Evolutionary conservation across 2,329 filamentous ascomycete genomes (phyloP).

Genomic region (Sarocladium strictum): DNA sequence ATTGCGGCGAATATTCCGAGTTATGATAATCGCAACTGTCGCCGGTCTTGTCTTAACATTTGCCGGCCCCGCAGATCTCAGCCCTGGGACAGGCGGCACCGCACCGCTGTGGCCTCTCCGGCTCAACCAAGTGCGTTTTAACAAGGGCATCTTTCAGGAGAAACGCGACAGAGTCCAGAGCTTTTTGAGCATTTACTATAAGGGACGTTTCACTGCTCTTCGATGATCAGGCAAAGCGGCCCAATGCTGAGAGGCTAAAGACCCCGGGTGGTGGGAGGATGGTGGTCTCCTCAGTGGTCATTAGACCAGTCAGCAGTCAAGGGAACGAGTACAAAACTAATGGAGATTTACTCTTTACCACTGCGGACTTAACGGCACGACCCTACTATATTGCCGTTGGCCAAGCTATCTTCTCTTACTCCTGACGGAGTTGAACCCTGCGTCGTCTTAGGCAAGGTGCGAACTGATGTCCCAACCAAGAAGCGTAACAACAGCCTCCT

Average conservation of each 20-base stretch:
- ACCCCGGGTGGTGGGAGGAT: constrained; percentile 26
- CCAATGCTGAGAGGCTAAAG: constrained; percentile 20
- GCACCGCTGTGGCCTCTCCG: constrained; percentile 26
- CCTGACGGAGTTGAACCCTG: constrained; percentile 23
- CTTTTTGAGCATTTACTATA: constrained; percentile 24
- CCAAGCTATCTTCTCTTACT: constrained; percentile 24
- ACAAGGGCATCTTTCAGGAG: constrained; percentile 24
- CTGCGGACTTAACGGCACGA: constrained; percentile 15
- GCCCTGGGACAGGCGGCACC: constrained; percentile 22
- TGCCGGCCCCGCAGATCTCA: no score
- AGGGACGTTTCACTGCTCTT: constrained; percentile 24
- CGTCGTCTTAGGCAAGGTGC: constrained; percentile 21
- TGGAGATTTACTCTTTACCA: constrained; percentile 22
- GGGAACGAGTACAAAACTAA: constrained; percentile 14
- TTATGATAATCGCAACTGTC: no score
- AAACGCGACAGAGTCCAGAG: constrained; percentile 26
- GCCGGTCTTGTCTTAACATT: no score
- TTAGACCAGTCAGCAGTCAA: constrained; percentile 24
- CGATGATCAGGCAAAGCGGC: constrained; percentile 24
- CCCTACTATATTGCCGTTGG: constrained; percentile 25
- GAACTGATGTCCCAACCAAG: constrained; percentile 22
- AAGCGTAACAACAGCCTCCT: constrained; percentile 24
- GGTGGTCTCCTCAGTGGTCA: constrained; percentile 27
- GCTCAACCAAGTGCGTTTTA: constrained; percentile 25
- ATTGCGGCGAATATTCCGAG: no score